These are phyloP conservation scores for Blastobotrys terrestris DNA, from an alignment of 805 yeast species.

Conservation along the genomic window DNA sequence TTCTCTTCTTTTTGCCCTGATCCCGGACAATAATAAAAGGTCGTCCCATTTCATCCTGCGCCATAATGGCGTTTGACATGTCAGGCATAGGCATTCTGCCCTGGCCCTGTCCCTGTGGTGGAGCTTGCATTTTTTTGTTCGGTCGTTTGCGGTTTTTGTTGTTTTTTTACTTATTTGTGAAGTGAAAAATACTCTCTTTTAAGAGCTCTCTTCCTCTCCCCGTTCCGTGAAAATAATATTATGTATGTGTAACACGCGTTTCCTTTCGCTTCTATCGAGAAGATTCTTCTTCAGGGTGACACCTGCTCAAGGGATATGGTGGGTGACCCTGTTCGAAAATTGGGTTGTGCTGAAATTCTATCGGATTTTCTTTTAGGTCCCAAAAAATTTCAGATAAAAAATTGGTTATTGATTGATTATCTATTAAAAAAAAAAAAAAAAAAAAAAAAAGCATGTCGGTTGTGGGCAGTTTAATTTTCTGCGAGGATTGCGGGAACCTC, in stretches of 20 bases:
- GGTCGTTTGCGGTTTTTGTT: not conserved
- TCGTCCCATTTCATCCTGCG: constrained; percentile 99
- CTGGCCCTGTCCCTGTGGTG: constrained; percentile 13
- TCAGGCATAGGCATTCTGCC: constrained; percentile 57
- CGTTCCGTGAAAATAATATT: too few relatives aligned
- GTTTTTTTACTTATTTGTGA: not conserved
- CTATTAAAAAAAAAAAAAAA: too few relatives aligned
- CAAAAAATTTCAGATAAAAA: constrained; percentile 6
- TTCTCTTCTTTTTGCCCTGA: constrained; percentile 54
- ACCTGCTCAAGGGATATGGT: too few relatives aligned
- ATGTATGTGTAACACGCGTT: too few relatives aligned
- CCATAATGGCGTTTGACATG: constrained; percentile 95
- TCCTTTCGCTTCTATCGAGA: too few relatives aligned
- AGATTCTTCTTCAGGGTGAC: too few relatives aligned
- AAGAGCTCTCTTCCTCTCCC: not conserved
- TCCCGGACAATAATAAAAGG: constrained; percentile 97
- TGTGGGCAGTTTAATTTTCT: constrained; percentile 91
- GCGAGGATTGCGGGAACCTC: constrained; percentile 87
- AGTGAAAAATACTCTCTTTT: not conserved
- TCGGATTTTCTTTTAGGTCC: not conserved
- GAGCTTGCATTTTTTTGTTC: not conserved
- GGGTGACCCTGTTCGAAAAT: too few relatives aligned
- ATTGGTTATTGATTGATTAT: constrained; percentile 3
- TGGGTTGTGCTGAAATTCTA: too few relatives aligned
- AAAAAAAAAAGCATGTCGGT: constrained; percentile 79